These are phyloP conservation scores for Trametopsis cervina DNA, from an alignment of 768 basidiomycete species.

Conservation along the genomic window DNA sequence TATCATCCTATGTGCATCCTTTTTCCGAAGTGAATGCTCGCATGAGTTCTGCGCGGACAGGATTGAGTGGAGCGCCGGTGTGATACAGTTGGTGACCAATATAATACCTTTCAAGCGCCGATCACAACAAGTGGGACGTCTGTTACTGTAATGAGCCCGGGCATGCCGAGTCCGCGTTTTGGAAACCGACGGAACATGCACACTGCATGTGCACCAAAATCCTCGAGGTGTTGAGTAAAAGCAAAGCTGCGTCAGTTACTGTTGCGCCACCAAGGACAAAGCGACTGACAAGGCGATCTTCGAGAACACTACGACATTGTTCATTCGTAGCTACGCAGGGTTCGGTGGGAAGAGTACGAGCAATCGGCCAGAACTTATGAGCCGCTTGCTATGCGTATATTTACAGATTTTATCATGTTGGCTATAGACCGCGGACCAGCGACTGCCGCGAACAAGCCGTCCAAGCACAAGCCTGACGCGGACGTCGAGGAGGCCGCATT, in stretches of 20 bases:
- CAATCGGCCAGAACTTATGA: constrained; percentile 28
- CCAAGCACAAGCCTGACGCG: constrained; percentile 78
- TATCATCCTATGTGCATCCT: too few species aligned
- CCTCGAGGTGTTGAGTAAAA: constrained; percentile 81
- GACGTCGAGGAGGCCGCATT: constrained; percentile 85
- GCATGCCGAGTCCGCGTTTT: constrained; percentile 29
- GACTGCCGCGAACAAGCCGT: constrained; percentile 72
- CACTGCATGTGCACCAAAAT: constrained; percentile 35
- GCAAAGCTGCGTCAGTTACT: constrained; percentile 90
- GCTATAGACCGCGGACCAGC: constrained; percentile 81
- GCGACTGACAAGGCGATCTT: constrained; percentile 72
- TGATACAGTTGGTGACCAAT: constrained; percentile 99
- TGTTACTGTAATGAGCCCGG: constrained; percentile 66
- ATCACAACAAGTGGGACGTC: constrained; percentile 84
- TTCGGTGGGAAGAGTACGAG: constrained; percentile 90
- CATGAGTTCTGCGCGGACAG: too few species aligned
- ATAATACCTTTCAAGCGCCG: constrained; percentile 75
- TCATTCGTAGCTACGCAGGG: constrained; percentile 92
- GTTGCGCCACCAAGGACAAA: constrained; percentile 74
- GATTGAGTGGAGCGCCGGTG: too few species aligned
- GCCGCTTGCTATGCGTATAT: not conserved
- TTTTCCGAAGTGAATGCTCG: too few species aligned
- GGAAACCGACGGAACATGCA: not conserved
- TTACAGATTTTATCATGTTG: constrained; percentile 18
- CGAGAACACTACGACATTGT: constrained; percentile 88